Evolutionary conservation across 805 yeast genomes (phyloP), one percentile per base, ranked within the genome.

Genomic region (Schwanniomyces yamadae): DNA sequence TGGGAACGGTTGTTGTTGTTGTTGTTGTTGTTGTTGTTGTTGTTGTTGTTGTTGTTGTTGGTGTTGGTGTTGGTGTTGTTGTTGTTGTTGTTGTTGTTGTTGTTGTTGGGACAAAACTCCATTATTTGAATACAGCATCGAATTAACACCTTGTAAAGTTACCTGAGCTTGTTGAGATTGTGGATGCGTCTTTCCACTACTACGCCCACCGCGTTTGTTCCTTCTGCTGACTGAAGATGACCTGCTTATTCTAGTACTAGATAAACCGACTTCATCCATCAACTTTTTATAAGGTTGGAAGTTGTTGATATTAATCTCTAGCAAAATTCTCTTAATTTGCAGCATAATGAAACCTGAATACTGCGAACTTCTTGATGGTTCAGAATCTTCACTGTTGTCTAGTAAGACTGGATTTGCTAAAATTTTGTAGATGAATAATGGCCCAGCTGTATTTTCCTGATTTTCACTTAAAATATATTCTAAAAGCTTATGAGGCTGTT

Each of bases 241-340:
- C 31, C 68, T 47, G 32, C 55, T 55, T 28, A 64, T 44, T 32
- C 69, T 49, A 31, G 56, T 55, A 37, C 55, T 57, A 7, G 69
- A 56, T 25, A 90, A 65, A 3, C 97, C 97, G 43, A 89, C 91
- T 59, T 91, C 98, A 48, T 91, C 98, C 74, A 90, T 76, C 39
- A 93, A 68, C 45, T 95, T 79, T 54, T 86, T 85, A 60, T 87
- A 86, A 23, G 84, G 85, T 55, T 85, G 95, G 34, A 62, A 67
- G 19, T 73, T 65, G 29, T 67, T 49, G 24, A 82, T 70, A 39
- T 77, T 78, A 49, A 75, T 59, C 31, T 82, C 84, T 27, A 79
- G 61, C 39, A 90, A 63, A 5, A 81, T 75, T 30, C 73, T 65
- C 42, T 87, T 75, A 13, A 85, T 80, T 56, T 81, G 84, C 33